Evolutionary conservation across 2,329 filamentous ascomycete genomes (phyloP), one percentile per base, ranked within the genome.

Genomic region (Paecilomyces sp.): DNA sequence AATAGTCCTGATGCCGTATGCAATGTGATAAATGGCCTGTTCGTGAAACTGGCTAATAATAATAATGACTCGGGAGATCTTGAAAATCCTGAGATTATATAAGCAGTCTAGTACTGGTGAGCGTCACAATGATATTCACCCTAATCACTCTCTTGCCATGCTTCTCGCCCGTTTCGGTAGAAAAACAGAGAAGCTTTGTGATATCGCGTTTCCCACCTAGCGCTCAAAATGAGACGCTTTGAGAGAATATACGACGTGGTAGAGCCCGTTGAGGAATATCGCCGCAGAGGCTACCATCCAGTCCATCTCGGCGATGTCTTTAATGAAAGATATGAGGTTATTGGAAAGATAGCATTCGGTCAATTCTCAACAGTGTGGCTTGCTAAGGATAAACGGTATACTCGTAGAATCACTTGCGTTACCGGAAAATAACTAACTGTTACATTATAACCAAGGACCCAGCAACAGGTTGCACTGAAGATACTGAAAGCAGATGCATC

Each of bases 331-430:
- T 69, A 69, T 41, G 50, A 59, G 50, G 54, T 67, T 41, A 31
- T 64, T 54, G 65, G 58, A 60, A 68, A 67, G 31, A 55, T 63
- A 41, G 62, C 60, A 3, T 65, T 55, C 55, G 66, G 66, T 4
- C 61, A 61, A 36, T 64, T 56, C 55, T 67, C 65, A 4, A 70
- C 68, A n/a, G 67, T 68, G 25, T 70, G 66, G 65, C 57, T 68
- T 55, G 65, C 68, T 18, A 8, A 62, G 24, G 64, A 69, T 33
- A 13, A 41, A 41, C 3, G 34, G 34, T 24, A 47, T 59, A 57
- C 34, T 57, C 34, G 53, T 58, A 50, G 22, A 30, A 33, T 36
- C 51, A 36, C 22, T 22, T 34, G 18, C 24, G 55, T 57, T 36
- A 56, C 56, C 54, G 12, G 13, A 1, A 15, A 12, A 36, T 30